A percentile compares a stretch with the other conserved stretches of the same genome.
These are phyloP conservation scores for Alternaria angustiovoidea DNA, from an alignment of 2,329 filamentous ascomycete species.

Conservation along the genomic window DNA sequence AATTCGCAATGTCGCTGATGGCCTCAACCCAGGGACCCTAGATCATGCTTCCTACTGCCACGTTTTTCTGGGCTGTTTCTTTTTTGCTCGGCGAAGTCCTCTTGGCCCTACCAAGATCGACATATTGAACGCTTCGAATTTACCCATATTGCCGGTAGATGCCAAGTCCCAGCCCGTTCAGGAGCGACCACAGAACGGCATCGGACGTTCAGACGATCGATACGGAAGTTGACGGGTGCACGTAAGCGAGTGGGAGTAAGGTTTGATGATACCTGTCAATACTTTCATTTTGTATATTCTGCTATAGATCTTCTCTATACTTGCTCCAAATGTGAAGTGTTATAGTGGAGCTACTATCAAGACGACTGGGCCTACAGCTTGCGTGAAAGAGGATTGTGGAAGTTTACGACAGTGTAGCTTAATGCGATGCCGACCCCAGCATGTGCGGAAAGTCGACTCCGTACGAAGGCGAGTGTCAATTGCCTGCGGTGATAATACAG, in stretches of 20 bases:
- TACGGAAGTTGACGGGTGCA: background rate
- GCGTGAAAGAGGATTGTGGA: background rate
- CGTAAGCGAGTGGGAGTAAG: background rate
- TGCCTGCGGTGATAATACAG: background rate
- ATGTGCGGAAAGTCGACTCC: constrained; percentile 1
- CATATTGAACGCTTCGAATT: constrained; percentile 12
- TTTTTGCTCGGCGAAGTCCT: background rate
- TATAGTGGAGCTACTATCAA: background rate
- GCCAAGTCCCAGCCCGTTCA: constrained; percentile 5
- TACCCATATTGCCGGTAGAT: constrained; percentile 20
- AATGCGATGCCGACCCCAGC: constrained; percentile 2
- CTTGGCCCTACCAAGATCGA: constrained; percentile 13
- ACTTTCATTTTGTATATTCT: background rate
- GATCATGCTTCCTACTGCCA: constrained; percentile 7
- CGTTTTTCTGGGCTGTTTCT: constrained; percentile 7
- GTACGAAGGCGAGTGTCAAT: constrained; percentile 1
- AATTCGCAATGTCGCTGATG: constrained; percentile 9
- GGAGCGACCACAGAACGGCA: constrained; percentile 5
- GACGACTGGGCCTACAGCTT: background rate
- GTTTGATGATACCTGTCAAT: background rate
- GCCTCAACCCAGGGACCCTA: background rate
- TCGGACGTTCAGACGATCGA: background rate
- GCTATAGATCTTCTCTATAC: background rate
- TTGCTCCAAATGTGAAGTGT: background rate
- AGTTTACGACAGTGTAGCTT: background rate